These are phyloP conservation scores for Abrus precatorius DNA, from an alignment of 306 rosid species.

Conservation along the genomic window DNA sequence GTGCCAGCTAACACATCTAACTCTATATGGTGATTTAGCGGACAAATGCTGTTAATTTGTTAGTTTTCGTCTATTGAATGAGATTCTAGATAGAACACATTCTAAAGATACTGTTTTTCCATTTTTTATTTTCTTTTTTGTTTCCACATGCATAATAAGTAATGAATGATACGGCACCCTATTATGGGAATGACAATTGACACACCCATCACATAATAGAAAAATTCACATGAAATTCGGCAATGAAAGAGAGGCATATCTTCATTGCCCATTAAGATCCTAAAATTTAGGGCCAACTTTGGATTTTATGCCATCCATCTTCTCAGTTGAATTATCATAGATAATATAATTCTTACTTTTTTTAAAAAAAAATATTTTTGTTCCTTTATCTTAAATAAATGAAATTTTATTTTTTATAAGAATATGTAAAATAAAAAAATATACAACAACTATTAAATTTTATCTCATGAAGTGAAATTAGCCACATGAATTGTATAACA, in stretches of 20 bases:
- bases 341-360: neutral
- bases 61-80: slow-evolving; percentile 22
- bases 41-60: no score
- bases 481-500: no score
- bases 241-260: neutral
- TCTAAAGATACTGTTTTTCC: no score
- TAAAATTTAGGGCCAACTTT: neutral
- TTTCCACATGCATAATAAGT: neutral
- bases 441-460: no score
- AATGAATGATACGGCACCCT: neutral
- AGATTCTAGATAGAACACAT: neutral
- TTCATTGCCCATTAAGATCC: neutral
- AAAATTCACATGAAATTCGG: slow-evolving; percentile 12
- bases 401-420: no score
- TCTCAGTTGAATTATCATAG: neutral
- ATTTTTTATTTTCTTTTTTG: neutral
- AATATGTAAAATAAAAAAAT: no score
- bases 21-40: no score
- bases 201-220: neutral
- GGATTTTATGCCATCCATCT: slow-evolving; percentile 7
- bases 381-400: no score
- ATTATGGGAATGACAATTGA: neutral
- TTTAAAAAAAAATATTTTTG: no score
- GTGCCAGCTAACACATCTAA: slow-evolving; percentile 1
- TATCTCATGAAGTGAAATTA: no score